Conservation (phyloP, 2,329 filamentous ascomycete species). For the Zasmidium cellare region DNA sequence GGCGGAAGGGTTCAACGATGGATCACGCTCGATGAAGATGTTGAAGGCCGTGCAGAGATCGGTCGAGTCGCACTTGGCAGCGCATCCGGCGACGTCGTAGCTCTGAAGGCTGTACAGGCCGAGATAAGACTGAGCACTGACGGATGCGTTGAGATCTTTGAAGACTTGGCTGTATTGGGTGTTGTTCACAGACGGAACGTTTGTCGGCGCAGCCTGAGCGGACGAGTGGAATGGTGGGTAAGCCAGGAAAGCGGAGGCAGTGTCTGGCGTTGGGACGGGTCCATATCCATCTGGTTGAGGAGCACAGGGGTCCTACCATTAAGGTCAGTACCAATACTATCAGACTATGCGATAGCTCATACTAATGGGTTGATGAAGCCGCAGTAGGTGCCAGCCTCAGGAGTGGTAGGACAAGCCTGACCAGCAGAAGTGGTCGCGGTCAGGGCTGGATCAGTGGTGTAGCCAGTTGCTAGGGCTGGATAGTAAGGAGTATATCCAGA, state of each 20-base stretch:
- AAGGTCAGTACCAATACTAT: neutral
- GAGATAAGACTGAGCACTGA: constrained; percentile 34
- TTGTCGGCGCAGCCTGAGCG: constrained; percentile 25
- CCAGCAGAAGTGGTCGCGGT: constrained; percentile 25
- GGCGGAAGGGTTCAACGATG: constrained; percentile 32
- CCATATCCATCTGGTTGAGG: constrained; percentile 39
- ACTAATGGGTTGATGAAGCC: constrained; percentile 40
- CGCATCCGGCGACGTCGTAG: constrained; percentile 34
- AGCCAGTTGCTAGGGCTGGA: constrained; percentile 23
- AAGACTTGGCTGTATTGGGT: constrained; percentile 33
- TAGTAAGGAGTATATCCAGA: constrained; percentile 25
- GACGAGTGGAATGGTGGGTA: constrained; percentile 17
- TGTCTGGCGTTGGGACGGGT: constrained; percentile 29
- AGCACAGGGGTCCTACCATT: constrained; percentile 34
- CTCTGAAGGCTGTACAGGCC: constrained; percentile 31
- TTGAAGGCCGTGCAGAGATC: constrained; percentile 37
- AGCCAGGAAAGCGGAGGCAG: constrained; percentile 27
- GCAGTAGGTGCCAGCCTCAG: constrained; percentile 37
- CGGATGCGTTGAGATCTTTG: constrained; percentile 32
- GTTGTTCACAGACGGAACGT: constrained; percentile 17
- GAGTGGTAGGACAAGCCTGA: constrained; percentile 31
- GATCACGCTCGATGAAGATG: constrained; percentile 38
- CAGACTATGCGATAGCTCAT: no score
- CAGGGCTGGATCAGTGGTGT: constrained; percentile 26
- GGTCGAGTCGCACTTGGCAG: constrained; percentile 33